A percentile compares a stretch with the other conserved stretches of the same genome.
Evolutionary conservation across 2,329 filamentous ascomycete genomes (phyloP).

Genomic region (Magnaporthiopsis poae): DNA sequence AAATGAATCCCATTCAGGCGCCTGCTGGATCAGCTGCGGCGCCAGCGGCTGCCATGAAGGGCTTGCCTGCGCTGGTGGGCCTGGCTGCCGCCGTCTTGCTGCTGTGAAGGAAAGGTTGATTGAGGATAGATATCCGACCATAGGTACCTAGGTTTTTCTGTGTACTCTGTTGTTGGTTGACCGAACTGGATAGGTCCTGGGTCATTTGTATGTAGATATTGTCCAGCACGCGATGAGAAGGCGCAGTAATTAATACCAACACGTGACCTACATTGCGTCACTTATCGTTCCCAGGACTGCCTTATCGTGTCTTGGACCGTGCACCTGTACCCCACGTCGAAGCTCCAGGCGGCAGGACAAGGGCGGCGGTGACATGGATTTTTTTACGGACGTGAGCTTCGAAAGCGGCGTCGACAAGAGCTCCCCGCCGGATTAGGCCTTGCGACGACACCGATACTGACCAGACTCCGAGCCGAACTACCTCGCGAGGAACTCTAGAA

Average conservation of each 20-base stretch:
- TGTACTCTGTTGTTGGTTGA: too few relatives aligned
- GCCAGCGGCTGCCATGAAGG: background rate
- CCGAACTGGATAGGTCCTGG: too few relatives aligned
- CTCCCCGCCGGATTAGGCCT: background rate
- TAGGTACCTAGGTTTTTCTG: too few relatives aligned
- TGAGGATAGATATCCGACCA: too few relatives aligned
- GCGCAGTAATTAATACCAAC: background rate
- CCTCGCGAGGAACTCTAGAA: background rate
- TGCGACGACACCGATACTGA: background rate
- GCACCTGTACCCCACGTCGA: background rate
- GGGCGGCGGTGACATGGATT: background rate
- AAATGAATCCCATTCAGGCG: background rate
- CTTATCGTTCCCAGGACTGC: background rate
- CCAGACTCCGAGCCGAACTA: background rate
- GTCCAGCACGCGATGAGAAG: too few relatives aligned
- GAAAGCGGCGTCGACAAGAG: background rate
- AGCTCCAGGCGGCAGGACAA: background rate
- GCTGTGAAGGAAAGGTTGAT: background rate
- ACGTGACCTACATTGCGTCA: background rate
- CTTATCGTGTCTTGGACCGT: background rate
- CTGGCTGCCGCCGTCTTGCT: background rate
- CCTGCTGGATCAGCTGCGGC: background rate
- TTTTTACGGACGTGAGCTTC: background rate
- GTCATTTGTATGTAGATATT: too few relatives aligned
- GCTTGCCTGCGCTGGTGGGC: background rate